Evolutionary conservation across 305 asterid species (phyloP), one percentile per base, ranked within the genome.

Genomic region (Fraxinus platypoda): DNA sequence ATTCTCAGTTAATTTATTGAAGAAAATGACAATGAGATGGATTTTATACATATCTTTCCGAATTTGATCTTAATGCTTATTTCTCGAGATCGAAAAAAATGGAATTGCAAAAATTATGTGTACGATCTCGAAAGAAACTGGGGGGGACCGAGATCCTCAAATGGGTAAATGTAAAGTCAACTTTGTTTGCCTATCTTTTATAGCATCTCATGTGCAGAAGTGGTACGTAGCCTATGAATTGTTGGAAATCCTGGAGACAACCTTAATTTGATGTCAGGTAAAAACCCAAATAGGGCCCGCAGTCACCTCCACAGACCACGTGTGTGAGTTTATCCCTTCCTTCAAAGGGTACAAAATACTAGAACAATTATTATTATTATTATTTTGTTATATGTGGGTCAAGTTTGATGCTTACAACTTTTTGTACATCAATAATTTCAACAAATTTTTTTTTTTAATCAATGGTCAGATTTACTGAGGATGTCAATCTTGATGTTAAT

Each of bases 161-260:
- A 43, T 43, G 54, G n/a, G 54, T 43, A 12, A 12, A 43, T 43
- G 4, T 3, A 43, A 43, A 43, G 54, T 52, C 70, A 46, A 17
- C n/a, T 2, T 31, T 78, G 17, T 33, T 49, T 62, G 62, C 64
- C 23, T 8, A 35, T 8, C 73, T 64, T 66, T 66, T 78, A 13
- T 37, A 64, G 38, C 81, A 78, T 12, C 38, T 64, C 75, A 57
- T 57, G 81, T 57, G 81, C 73, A 57, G 26, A 23, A 57, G 33
- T 26, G 59, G 62, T 73, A 78, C 33, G 12, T 52, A 12, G 17
- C 3, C 15, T 9, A 54, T 78, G 34, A 19, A 54, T 31, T 78
- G 52, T 78, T 57, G 81, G 74, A 57, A 15, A 59, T 59, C 46
- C 57, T 4, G 30, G 23, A 59, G 81, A 78, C 74, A 78, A 78